A percentile compares a stretch with the other conserved stretches of the same genome.
Evolutionary conservation across 163 green algal genomes (phyloP).

Genomic region (Smithsoniella earleae): DNA sequence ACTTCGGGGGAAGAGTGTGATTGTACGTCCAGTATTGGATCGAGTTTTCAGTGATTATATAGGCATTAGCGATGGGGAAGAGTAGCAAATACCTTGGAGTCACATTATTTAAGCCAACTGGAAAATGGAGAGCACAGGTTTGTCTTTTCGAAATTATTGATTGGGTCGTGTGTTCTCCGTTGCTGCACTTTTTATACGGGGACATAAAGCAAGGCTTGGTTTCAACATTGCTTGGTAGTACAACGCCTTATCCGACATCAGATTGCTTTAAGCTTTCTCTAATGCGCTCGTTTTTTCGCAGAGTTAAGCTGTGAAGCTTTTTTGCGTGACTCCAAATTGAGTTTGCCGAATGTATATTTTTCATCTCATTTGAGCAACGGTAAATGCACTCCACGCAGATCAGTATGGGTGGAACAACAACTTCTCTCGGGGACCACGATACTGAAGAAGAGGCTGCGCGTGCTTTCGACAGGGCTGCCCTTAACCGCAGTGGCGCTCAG

Average conservation of each 20-base stretch:
- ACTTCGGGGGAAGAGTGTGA: too few relatives aligned
- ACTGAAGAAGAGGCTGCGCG: slow-evolving; percentile 45
- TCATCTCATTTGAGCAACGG: too few relatives aligned
- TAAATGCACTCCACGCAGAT: slow-evolving; percentile 45
- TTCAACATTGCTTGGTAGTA: too few relatives aligned
- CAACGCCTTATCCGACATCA: too few relatives aligned
- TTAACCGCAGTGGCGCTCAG: slow-evolving; percentile 40
- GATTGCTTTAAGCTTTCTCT: background rate
- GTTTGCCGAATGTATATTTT: background rate
- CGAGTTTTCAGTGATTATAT: too few relatives aligned
- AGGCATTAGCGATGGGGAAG: slow-evolving; percentile 34
- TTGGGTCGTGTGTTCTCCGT: background rate
- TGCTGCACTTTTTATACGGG: background rate
- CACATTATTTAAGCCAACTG: slow-evolving; percentile 44
- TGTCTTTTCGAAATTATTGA: too few relatives aligned
- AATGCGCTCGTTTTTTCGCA: background rate
- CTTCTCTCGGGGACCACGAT: slow-evolving; percentile 46
- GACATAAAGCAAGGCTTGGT: too few relatives aligned
- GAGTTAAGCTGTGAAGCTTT: too few relatives aligned
- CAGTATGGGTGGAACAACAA: slow-evolving; percentile 41
- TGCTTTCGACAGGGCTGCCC: slow-evolving; percentile 45
- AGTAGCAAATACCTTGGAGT: slow-evolving; percentile 39
- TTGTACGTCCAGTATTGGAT: too few relatives aligned
- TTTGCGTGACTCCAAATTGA: too few relatives aligned
- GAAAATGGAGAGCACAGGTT: slow-evolving; percentile 49